Evolutionary conservation across 176 grass and related monocot genomes (phyloP).

Genomic region (Canna indica): DNA sequence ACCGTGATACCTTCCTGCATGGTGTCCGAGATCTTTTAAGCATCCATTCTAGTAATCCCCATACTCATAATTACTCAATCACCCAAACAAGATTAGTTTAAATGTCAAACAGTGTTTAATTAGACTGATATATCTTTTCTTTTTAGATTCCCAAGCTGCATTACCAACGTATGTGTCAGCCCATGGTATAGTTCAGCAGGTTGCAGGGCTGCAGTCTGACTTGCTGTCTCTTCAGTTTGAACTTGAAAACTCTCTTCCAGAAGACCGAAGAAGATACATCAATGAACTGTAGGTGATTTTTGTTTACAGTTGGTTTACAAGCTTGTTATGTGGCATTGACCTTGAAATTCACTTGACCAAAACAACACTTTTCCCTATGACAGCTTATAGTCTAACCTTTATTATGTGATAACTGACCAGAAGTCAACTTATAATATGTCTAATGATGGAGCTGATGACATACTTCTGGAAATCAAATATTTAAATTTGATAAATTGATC

Average conservation of each 20-base stretch:
- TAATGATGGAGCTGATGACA: no score
- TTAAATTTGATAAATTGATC: no score
- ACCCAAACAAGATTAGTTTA: background rate
- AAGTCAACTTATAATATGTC: no score
- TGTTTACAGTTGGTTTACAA: background rate
- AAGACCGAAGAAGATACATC: conserved; percentile 84
- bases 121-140: conserved; percentile 10
- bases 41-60: conserved; percentile 52
- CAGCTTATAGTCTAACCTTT: no score
- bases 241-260: conserved; percentile 81
- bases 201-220: conserved; percentile 64
- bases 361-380: no score
- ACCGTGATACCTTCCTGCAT: conserved; percentile 73
- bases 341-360: no score
- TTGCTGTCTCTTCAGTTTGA: conserved; percentile 87
- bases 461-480: no score
- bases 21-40: conserved; percentile 66
- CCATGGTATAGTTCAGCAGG: conserved; percentile 93
- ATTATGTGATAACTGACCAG: no score
- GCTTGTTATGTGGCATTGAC: no score
- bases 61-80: no score
- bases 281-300: conserved; percentile 78
- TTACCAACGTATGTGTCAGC: conserved; percentile 81
- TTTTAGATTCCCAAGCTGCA: conserved; percentile 25
- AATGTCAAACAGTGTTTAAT: background rate